These are phyloP conservation scores for Talaromyces stipitatus DNA, from an alignment of 495 filamentous ascomycete species.

Conservation along the genomic window DNA sequence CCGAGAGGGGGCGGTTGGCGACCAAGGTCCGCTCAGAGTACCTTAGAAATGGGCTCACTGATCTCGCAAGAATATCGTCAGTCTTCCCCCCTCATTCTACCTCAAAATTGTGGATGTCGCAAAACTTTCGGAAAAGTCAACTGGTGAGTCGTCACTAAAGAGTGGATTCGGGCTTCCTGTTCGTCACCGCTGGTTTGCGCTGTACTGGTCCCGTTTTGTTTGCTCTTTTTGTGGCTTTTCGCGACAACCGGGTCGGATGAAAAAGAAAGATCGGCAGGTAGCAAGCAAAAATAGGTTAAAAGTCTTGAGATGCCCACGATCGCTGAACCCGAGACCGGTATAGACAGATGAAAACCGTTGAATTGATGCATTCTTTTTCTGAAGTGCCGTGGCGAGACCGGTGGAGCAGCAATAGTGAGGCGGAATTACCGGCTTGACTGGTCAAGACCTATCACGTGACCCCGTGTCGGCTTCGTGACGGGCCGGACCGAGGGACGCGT, in stretches of 20 bases:
- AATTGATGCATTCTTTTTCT: neutral
- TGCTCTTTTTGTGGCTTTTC: slow-evolving; percentile 3
- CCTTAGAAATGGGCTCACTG: neutral
- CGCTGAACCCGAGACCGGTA: neutral
- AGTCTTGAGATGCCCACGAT: neutral
- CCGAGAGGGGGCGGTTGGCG: neutral
- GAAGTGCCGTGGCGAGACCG: neutral
- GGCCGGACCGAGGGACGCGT: slow-evolving; percentile 1
- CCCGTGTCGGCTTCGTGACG: slow-evolving; percentile 4
- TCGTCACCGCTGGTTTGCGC: slow-evolving; percentile 7
- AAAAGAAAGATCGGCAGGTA: neutral
- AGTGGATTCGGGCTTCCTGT: slow-evolving; percentile 4
- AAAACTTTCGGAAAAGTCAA: neutral
- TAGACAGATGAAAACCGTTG: neutral
- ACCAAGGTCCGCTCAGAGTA: neutral
- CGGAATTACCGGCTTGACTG: neutral
- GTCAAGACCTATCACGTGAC: slow-evolving; percentile 1
- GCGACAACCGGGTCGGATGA: neutral
- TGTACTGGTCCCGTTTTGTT: neutral
- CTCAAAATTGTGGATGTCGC: neutral
- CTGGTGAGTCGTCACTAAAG: slow-evolving; percentile 3
- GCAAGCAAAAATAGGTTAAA: neutral
- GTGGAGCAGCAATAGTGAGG: neutral
- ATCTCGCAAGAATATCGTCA: neutral
- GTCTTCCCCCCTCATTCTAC: neutral